phyloP scores from a whole-genome alignment of 1,284 basidiomycete genomes.

The Exobasidium rhododendri region DNA sequence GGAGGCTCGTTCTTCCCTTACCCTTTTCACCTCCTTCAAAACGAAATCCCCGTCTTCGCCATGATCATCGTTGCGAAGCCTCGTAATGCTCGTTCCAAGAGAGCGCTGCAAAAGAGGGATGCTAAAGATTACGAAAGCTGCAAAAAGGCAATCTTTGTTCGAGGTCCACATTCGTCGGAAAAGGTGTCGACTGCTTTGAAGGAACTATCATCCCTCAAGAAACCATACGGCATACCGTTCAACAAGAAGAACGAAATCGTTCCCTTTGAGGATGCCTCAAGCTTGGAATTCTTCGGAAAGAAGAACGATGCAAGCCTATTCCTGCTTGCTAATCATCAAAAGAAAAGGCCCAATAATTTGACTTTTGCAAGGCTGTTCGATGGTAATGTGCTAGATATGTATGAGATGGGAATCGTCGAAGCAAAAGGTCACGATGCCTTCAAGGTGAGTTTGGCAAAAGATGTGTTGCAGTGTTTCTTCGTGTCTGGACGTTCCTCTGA shows the following conservation, averaged over 20 bases:
- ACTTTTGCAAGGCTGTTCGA: conserved; percentile 86
- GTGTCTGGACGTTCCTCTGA: background rate
- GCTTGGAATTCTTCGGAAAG: conserved; percentile 85
- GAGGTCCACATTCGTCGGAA: conserved; percentile 80
- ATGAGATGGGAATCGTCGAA: conserved; percentile 82
- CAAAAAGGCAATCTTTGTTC: conserved; percentile 80
- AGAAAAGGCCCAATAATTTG: conserved; percentile 88
- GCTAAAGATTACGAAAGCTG: conserved; percentile 80
- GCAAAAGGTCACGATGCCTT: conserved; percentile 76
- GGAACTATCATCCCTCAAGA: conserved; percentile 60
- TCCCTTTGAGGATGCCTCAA: conserved; percentile 75
- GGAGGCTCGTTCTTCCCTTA: too few species aligned
- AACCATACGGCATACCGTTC: conserved; percentile 74
- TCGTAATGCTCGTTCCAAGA: conserved; percentile 94
- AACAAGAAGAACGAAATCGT: conserved; percentile 89
- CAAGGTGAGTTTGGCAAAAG: conserved; percentile 71
- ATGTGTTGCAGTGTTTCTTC: background rate
- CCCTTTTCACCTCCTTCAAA: background rate
- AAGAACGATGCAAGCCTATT: conserved; percentile 97
- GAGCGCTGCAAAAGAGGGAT: conserved; percentile 79
- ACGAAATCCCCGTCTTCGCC: background rate
- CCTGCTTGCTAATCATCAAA: conserved; percentile 83
- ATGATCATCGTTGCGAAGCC: conserved; percentile 64
- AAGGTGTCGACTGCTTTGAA: conserved; percentile 76
- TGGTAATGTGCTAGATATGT: conserved; percentile 83